phyloP scores from a whole-genome alignment of 2,329 filamentous ascomycete genomes.

The Aspergillus ochraceus region DNA sequence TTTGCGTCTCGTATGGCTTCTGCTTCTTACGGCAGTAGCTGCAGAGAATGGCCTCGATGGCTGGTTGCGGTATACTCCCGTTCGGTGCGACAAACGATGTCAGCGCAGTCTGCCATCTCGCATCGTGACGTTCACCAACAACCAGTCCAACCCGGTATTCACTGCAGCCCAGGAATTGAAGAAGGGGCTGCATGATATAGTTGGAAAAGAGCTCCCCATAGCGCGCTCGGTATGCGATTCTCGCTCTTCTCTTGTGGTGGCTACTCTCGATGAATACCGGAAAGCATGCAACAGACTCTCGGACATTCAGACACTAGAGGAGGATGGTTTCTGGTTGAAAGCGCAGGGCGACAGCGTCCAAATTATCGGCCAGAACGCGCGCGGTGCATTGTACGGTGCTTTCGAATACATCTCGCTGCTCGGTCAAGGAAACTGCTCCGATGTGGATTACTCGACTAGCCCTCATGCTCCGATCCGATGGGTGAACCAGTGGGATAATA shows the following conservation, averaged over 20 bases:
- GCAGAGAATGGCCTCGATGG: slow-evolving; percentile 63
- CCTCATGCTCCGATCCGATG: slow-evolving; percentile 64
- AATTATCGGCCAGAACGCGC: slow-evolving; percentile 66
- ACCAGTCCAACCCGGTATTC: slow-evolving; percentile 56
- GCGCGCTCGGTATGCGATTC: slow-evolving; percentile 22
- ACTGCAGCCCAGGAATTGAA: slow-evolving; percentile 61
- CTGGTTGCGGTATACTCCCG: slow-evolving; percentile 65
- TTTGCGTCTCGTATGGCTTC: background rate
- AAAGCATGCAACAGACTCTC: slow-evolving; percentile 19
- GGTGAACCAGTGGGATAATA: slow-evolving; percentile 74
- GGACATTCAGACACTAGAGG: slow-evolving; percentile 28
- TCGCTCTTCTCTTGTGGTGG: slow-evolving; percentile 28
- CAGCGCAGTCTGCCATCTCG: slow-evolving; percentile 46
- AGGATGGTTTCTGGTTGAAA: slow-evolving; percentile 60
- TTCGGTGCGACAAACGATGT: slow-evolving; percentile 43
- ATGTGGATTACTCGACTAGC: slow-evolving; percentile 52
- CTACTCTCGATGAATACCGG: slow-evolving; percentile 33
- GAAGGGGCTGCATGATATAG: slow-evolving; percentile 58
- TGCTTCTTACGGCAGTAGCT: slow-evolving; percentile 11
- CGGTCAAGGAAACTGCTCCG: slow-evolving; percentile 58
- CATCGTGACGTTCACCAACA: slow-evolving; percentile 57
- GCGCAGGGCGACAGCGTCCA: slow-evolving; percentile 49
- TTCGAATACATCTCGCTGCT: slow-evolving; percentile 68
- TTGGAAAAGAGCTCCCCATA: slow-evolving; percentile 50
- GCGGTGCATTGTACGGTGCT: slow-evolving; percentile 67